These are phyloP conservation scores for Neurospora africana DNA, from an alignment of 495 filamentous ascomycete species.

Conservation along the genomic window DNA sequence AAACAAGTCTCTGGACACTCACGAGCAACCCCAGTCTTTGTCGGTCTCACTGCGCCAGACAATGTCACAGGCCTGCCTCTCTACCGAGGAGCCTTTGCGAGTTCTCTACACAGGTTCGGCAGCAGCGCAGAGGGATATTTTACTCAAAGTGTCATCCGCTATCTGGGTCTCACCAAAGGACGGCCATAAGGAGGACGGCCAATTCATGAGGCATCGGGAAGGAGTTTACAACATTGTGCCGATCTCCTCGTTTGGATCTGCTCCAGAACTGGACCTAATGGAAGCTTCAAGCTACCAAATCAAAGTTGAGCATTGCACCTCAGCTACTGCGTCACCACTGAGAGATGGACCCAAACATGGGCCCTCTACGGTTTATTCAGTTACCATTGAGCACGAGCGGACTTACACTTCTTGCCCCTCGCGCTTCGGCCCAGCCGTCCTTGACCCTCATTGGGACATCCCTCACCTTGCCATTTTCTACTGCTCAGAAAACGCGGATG, in stretches of 20 bases:
- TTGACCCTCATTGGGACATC: constrained; percentile 46
- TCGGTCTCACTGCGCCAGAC: constrained; percentile 58
- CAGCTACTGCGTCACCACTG: constrained; percentile 23
- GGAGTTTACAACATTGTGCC: constrained; percentile 61
- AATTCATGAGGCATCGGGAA: constrained; percentile 13
- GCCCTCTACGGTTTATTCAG: constrained; percentile 19
- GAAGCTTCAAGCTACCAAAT: constrained; percentile 57
- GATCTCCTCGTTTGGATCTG: constrained; percentile 57
- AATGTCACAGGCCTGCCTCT: constrained; percentile 55
- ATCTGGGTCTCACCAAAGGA: constrained; percentile 32
- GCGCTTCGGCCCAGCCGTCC: constrained; percentile 17
- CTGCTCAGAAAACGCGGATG: constrained; percentile 45
- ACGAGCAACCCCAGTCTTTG: constrained; percentile 26
- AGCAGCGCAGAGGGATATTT: constrained; percentile 53
- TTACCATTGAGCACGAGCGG: constrained; percentile 51
- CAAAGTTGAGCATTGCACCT: constrained; percentile 60
- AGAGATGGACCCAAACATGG: background rate
- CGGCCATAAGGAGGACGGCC: constrained; percentile 11
- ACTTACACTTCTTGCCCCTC: constrained; percentile 22
- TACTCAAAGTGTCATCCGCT: constrained; percentile 68
- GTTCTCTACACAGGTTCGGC: constrained; percentile 59
- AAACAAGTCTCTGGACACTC: constrained; percentile 27
- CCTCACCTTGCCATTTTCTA: constrained; percentile 67
- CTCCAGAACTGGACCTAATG: constrained; percentile 65
- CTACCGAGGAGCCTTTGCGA: constrained; percentile 54